phyloP scores from a whole-genome alignment of 2,329 filamentous ascomycete genomes.

The Aspergillus puulaauensis region DNA sequence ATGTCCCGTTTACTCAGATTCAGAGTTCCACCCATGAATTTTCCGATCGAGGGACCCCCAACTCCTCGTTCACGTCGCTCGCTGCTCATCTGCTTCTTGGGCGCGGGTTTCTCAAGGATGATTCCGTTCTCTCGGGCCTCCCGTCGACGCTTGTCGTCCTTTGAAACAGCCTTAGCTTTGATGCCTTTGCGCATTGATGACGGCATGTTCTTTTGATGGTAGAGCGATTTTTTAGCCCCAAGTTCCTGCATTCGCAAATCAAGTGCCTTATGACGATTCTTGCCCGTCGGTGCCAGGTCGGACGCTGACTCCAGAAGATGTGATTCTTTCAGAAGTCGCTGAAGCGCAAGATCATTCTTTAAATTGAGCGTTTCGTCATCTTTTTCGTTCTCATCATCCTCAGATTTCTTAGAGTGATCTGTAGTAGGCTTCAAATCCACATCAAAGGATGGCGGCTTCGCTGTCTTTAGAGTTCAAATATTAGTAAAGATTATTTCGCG shows the following conservation, averaged over 20 bases:
- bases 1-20: conserved; percentile 77
- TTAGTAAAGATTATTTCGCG: conserved; percentile 6
- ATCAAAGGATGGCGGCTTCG: conserved; percentile 50
- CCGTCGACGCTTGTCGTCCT: conserved; percentile 68
- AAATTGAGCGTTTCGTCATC: conserved; percentile 67
- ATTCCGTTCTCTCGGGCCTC: conserved; percentile 91
- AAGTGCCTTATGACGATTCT: conserved; percentile 74
- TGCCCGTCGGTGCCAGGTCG: conserved; percentile 61
- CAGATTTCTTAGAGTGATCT: conserved; percentile 21
- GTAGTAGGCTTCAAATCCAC: conserved; percentile 17
- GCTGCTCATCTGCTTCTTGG: conserved; percentile 35
- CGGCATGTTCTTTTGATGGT: conserved; percentile 82
- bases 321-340: conserved; percentile 86
- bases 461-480: conserved; percentile 20
- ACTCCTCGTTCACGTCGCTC: conserved; percentile 61
- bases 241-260: conserved; percentile 81
- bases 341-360: conserved; percentile 88
- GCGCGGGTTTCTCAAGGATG: conserved; percentile 66
- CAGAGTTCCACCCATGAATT: conserved; percentile 75
- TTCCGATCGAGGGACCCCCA: conserved; percentile 76
- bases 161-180: conserved; percentile 59
- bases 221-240: conserved; percentile 73
- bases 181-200: conserved; percentile 87
- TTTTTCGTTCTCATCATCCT: conserved; percentile 45
- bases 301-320: conserved; percentile 71